Percentiles rank a stretch among this genome's conserved stretches.
phyloP scores from a whole-genome alignment of 2,329 filamentous ascomycete species.

The Fusarium proliferatum region DNA sequence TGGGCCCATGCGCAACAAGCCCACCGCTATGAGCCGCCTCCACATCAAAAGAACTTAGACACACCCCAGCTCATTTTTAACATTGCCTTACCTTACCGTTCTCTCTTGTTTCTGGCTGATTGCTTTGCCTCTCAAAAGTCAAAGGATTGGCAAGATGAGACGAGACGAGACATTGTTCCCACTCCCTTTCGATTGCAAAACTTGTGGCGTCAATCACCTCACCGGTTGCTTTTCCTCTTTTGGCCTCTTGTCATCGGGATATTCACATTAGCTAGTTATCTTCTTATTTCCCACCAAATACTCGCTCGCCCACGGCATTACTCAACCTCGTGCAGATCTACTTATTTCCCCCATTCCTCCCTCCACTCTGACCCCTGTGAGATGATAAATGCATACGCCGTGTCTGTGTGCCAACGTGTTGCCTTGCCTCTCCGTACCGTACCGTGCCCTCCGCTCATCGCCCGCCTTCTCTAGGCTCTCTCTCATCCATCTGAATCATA shows the following conservation, averaged over 20 bases:
- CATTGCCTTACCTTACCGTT: not conserved
- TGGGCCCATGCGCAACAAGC: conserved; percentile 5
- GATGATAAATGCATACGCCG: not conserved
- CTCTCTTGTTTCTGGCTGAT: not conserved
- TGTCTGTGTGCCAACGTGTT: conserved; percentile 9
- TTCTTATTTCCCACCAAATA: conserved; percentile 23
- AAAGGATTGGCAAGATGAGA: conserved; percentile 22
- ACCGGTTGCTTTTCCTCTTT: conserved; percentile 34
- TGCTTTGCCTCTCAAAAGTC: conserved; percentile 2
- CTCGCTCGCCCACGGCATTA: conserved; percentile 11
- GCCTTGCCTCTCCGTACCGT: conserved; percentile 12
- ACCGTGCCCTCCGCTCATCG: conserved; percentile 2
- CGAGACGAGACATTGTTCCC: conserved; percentile 22
- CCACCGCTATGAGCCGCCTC: conserved; percentile 24
- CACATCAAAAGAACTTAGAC: conserved; percentile 6
- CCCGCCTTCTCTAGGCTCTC: not conserved
- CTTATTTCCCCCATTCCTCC: conserved; percentile 26
- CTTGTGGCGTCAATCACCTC: conserved; percentile 45
- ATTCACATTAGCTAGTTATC: conserved; percentile 22
- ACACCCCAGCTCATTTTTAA: conserved; percentile 9
- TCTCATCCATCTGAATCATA: conserved; percentile 21
- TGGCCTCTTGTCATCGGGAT: conserved; percentile 22
- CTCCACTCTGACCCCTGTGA: conserved; percentile 15
- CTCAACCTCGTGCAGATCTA: conserved; percentile 28
- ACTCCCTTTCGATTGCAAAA: conserved; percentile 40